phyloP scores from a whole-genome alignment of 805 yeast species.

The Pichia paraexigua region DNA sequence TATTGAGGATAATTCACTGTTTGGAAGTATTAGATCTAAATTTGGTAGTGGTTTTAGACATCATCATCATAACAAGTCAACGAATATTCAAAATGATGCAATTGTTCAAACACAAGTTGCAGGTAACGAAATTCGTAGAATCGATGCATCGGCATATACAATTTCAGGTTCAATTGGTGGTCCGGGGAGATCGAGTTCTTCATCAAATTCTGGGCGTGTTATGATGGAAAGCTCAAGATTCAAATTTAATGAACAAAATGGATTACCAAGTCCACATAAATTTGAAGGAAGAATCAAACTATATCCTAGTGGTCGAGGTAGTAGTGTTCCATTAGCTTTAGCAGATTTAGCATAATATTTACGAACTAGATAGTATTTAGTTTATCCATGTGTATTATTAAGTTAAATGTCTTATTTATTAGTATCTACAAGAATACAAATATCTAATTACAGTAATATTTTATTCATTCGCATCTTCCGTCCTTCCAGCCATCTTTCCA shows the following conservation, averaged over 20 bases:
- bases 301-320: slow-evolving; percentile 94
- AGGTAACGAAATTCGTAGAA: slow-evolving; percentile 47
- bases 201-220: slow-evolving; percentile 22
- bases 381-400: not conserved
- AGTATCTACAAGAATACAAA: not conserved
- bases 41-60: slow-evolving; percentile 8
- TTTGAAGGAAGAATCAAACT: slow-evolving; percentile 65
- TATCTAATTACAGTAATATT: not conserved
- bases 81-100: slow-evolving; percentile 7
- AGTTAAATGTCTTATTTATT: too few species aligned
- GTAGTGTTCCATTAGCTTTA: slow-evolving; percentile 78
- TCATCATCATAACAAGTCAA: slow-evolving; percentile 8
- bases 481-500: slow-evolving; percentile 95
- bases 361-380: not conserved
- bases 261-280: slow-evolving; percentile 82
- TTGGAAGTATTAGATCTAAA: slow-evolving; percentile 8
- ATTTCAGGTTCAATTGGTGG: slow-evolving; percentile 33
- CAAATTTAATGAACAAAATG: slow-evolving; percentile 55
- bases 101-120: slow-evolving; percentile 37
- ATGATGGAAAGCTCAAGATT: slow-evolving; percentile 68
- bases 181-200: not conserved
- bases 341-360: slow-evolving; percentile 6
- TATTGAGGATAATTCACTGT: slow-evolving; percentile 6
- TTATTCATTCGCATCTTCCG: slow-evolving; percentile 35
- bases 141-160: slow-evolving; percentile 60